Evolutionary conservation across 805 yeast genomes (phyloP), one percentile per base, ranked within the genome.

Genomic region (Vanderwaltozyma tropicalis): DNA sequence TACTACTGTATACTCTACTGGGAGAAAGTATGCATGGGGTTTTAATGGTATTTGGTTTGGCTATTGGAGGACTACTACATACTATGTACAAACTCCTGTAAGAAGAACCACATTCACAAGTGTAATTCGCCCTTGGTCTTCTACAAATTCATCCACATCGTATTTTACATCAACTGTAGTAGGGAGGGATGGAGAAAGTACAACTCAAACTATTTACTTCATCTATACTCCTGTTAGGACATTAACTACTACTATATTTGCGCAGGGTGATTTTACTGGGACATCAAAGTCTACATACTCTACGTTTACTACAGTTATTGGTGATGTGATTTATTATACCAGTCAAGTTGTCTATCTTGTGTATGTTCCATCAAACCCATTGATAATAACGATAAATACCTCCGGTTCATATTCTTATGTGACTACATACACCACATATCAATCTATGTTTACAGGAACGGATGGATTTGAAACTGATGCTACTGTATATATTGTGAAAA

Each of bases 181-280:
- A 27, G 45, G 45, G n/a, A 14, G 13, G 4, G 39, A 37, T 28
- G 32, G 30, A 5, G 15, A n/a, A 20, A 15, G 17, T 4, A 31
- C 39, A 3, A 37, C 39, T 14, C 18, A 38, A 24, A 34, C 31
- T 15, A 20, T 42, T 24, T 32, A 32, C 30, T 31, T 22, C 15
- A 28, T 32, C 12, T 37, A 32, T 18, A 8, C 25, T 4, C 39
- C 35, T 6, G 30, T 21, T 8, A 17, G 9, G 12, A 28, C 34
- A 9, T 15, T 27, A 5, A 21, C 39, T 12, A 17, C 28, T 12
- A 32, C 34, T 3, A 17, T 31, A 7, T 37, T 16, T 13, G 16
- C 32, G 19, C 30, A 24, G 16, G 34, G 39, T 17, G 25, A 34
- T 3, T 17, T 25, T 10, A 10, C 32, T 2, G 10, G 24, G 5